Conservation (phyloP, 768 basidiomycete species). For the Sporobolomyces pararoseus region DNA sequence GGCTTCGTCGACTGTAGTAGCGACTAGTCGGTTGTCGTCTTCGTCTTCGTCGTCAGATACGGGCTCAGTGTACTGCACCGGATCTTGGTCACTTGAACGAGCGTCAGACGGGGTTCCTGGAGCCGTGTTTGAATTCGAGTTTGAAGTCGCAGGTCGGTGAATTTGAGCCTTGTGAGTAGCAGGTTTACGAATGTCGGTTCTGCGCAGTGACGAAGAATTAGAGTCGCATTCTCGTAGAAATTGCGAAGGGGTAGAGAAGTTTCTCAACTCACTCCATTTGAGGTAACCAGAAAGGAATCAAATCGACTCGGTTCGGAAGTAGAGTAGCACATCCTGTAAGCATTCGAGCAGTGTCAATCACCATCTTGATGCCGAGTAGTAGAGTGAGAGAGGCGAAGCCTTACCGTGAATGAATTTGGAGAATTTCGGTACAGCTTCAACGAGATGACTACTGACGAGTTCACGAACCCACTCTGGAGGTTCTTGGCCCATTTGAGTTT, state of each 20-base stretch:
- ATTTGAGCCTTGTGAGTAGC: constrained; percentile 60
- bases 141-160: constrained; percentile 44
- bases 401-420: constrained; percentile 54
- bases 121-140: constrained; percentile 46
- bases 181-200: constrained; percentile 84
- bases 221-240: no score
- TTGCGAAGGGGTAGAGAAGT: no score
- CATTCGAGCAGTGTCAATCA: no score
- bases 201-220: background rate
- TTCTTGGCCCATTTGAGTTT: constrained; percentile 91
- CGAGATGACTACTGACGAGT: constrained; percentile 88
- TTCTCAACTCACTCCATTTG: constrained; percentile 74
- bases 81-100: constrained; percentile 37
- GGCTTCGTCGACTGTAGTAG: constrained; percentile 74
- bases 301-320: constrained; percentile 83
- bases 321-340: constrained; percentile 79
- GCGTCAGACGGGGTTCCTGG: constrained; percentile 54
- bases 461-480: constrained; percentile 95
- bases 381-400: background rate
- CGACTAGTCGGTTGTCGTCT: constrained; percentile 57
- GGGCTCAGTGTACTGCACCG: constrained; percentile 69
- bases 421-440: constrained; percentile 98
- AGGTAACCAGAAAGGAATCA: constrained; percentile 97
- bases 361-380: no score
- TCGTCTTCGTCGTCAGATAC: constrained; percentile 94